phyloP scores from a whole-genome alignment of 192 early-diverging fungal species.

The Umbelopsis isabellina region DNA sequence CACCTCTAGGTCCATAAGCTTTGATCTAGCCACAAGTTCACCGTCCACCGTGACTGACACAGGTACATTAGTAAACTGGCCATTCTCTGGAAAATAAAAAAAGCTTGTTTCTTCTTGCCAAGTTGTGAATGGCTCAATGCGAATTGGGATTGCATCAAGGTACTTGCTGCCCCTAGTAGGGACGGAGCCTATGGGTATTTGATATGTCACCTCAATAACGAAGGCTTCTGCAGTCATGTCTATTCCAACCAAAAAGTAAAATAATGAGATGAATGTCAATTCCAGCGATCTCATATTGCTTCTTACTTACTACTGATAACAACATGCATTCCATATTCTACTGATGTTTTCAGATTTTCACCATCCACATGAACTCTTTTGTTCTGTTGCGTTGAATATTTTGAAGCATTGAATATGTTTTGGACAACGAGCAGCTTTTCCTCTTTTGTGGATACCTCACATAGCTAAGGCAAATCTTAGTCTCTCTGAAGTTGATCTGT shows the following conservation, averaged over 20 bases:
- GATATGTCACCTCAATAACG: conserved; percentile 42
- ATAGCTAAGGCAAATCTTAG: neutral
- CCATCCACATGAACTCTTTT: neutral
- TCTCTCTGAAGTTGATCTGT: neutral
- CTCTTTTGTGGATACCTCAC: neutral
- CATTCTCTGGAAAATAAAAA: conserved; percentile 56
- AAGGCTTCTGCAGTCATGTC: conserved; percentile 45
- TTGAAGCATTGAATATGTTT: neutral
- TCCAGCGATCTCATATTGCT: too few species aligned
- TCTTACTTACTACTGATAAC: conserved; percentile 33
- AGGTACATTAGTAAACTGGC: conserved; percentile 42
- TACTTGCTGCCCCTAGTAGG: conserved; percentile 27
- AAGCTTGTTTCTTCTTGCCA: conserved; percentile 29
- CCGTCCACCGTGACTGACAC: conserved; percentile 35
- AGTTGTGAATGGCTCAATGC: conserved; percentile 34
- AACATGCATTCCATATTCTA: conserved; percentile 35
- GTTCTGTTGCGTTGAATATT: neutral
- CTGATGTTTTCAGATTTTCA: conserved; percentile 9
- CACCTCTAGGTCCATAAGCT: neutral
- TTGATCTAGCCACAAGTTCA: conserved; percentile 1
- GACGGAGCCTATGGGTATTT: conserved; percentile 48
- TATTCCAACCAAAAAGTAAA: neutral
- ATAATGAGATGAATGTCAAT: too few species aligned
- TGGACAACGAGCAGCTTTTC: conserved; percentile 11
- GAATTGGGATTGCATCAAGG: conserved; percentile 28